Conservation (phyloP, 2,329 filamentous ascomycete genomes). For the Monilinia fructigena region DNA sequence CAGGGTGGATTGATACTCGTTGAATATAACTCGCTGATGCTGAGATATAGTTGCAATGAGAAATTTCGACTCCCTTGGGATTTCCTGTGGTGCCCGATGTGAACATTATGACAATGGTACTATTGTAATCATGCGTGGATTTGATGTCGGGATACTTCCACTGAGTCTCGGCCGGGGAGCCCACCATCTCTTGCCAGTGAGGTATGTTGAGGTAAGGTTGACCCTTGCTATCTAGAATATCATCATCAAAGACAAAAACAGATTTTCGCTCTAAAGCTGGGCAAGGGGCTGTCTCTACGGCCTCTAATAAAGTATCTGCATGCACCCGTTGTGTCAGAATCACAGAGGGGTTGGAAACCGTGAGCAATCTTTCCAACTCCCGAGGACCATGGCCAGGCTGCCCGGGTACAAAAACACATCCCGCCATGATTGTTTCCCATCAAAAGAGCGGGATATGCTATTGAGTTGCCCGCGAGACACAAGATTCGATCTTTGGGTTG, state of each 20-base stretch:
- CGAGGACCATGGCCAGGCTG: neutral
- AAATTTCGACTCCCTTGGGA: constrained; percentile 9
- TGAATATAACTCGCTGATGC: neutral
- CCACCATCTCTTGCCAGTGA: constrained; percentile 5
- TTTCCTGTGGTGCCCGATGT: neutral
- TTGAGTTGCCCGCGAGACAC: constrained; percentile 1
- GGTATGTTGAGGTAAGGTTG: constrained; percentile 1
- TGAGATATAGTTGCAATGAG: constrained; percentile 6
- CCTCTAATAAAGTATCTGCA: too few relatives aligned
- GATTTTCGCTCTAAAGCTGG: neutral
- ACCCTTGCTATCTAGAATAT: neutral
- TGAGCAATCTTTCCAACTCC: neutral
- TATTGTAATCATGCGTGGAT: constrained; percentile 6
- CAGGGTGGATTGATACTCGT: constrained; percentile 6
- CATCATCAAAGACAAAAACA: neutral
- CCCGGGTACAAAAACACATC: constrained; percentile 2
- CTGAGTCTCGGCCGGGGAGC: neutral
- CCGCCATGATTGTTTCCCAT: constrained; percentile 2
- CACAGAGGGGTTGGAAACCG: neutral
- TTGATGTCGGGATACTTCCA: neutral
- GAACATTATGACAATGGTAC: constrained; percentile 14
- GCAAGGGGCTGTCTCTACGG: neutral
- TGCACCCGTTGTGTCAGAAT: neutral
- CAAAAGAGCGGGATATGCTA: neutral
- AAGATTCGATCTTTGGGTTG: neutral